These are phyloP conservation scores for Leccinellum luteum DNA, from an alignment of 768 basidiomycete species.

Conservation along the genomic window DNA sequence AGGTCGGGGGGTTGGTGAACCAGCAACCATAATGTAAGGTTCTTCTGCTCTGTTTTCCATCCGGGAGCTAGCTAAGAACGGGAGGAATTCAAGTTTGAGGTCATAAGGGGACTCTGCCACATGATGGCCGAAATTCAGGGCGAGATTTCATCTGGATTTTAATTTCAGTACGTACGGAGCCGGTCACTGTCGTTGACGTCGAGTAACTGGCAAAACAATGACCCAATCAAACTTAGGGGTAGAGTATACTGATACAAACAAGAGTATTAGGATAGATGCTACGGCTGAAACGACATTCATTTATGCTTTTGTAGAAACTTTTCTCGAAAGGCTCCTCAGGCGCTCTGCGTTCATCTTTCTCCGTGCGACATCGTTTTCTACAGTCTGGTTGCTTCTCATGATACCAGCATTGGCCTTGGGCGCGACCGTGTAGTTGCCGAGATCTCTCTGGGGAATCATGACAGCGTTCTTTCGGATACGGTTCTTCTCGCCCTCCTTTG, in stretches of 20 bases:
- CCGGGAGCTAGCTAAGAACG: background rate
- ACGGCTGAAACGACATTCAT: background rate
- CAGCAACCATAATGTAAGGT: background rate
- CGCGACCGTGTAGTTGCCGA: conserved; percentile 79
- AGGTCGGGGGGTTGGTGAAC: background rate
- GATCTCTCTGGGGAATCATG: conserved; percentile 72
- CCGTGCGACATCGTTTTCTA: conserved; percentile 72
- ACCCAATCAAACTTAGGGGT: background rate
- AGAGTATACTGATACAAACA: conserved; percentile 6
- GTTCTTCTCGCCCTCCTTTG: conserved; percentile 64
- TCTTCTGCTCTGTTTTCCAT: background rate
- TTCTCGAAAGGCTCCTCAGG: conserved; percentile 59
- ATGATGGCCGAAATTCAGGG: background rate
- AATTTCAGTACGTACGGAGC: background rate
- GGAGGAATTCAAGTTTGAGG: no score
- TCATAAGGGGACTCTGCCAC: background rate
- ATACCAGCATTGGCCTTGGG: conserved; percentile 59
- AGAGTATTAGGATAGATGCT: background rate
- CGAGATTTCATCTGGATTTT: background rate
- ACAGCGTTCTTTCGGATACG: conserved; percentile 77
- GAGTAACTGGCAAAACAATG: no score
- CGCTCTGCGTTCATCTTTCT: conserved; percentile 74
- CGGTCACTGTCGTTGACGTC: no score
- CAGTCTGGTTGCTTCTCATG: conserved; percentile 50
- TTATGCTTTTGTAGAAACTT: conserved; percentile 34